These are phyloP conservation scores for Rubroboletus pulcherrimus DNA, from an alignment of 768 basidiomycete species.

Conservation along the genomic window DNA sequence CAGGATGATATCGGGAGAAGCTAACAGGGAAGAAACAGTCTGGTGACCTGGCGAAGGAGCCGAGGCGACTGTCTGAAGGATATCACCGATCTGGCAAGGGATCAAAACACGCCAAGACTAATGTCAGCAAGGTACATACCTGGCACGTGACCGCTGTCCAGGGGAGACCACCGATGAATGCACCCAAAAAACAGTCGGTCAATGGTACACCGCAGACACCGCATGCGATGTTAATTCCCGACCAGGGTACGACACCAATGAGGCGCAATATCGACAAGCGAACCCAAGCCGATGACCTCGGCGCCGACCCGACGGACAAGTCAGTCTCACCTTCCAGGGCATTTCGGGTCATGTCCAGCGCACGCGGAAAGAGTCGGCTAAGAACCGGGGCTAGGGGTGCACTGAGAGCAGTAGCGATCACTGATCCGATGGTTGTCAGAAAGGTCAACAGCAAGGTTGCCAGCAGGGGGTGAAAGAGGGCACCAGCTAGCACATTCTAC, in stretches of 20 bases:
- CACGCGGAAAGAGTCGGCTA: conserved; percentile 75
- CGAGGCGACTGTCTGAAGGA: conserved; percentile 78
- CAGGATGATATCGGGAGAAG: conserved; percentile 76
- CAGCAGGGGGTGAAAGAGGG: conserved; percentile 75
- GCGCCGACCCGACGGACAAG: conserved; percentile 33
- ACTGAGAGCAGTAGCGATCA: conserved; percentile 75
- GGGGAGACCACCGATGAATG: conserved; percentile 79
- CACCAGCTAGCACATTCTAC: conserved; percentile 88
- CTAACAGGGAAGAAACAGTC: conserved; percentile 79
- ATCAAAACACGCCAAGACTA: conserved; percentile 13
- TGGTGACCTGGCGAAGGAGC: conserved; percentile 66
- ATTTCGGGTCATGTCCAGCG: conserved; percentile 77
- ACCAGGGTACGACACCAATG: conserved; percentile 94
- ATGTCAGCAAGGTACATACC: conserved; percentile 40
- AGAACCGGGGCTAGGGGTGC: conserved; percentile 84
- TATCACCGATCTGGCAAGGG: conserved; percentile 69
- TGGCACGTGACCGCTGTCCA: conserved; percentile 94
- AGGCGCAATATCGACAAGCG: conserved; percentile 84
- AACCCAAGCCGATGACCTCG: conserved; percentile 62
- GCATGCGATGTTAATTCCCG: conserved; percentile 94
- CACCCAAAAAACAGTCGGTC: conserved; percentile 71
- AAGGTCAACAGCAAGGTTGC: conserved; percentile 79
- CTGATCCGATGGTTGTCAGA: conserved; percentile 84
- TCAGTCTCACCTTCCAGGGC: conserved; percentile 71
- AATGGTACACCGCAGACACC: conserved; percentile 84